Conservation (phyloP, 2,329 filamentous ascomycete species). For the Cercospora brassicicola region DNA sequence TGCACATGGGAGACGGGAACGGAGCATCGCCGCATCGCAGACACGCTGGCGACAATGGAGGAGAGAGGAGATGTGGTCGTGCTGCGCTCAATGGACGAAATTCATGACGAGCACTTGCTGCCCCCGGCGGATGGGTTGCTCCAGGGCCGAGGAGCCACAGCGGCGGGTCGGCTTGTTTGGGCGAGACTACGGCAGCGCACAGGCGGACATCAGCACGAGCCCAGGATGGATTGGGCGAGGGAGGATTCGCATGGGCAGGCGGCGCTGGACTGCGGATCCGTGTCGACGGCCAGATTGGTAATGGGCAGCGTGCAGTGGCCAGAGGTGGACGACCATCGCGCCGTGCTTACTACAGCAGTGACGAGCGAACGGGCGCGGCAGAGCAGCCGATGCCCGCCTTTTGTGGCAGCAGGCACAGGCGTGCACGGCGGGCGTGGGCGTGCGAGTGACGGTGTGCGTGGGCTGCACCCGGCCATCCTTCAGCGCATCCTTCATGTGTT, state of each 20-base stretch:
- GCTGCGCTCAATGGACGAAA: neutral
- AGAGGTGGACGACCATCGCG: neutral
- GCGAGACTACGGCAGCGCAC: neutral
- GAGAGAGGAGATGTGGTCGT: neutral
- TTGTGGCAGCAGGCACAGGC: neutral
- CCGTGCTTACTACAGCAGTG: conserved; percentile 1
- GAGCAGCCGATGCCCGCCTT: neutral
- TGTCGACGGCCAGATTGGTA: neutral
- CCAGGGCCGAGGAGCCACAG: neutral
- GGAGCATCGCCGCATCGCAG: conserved; percentile 36
- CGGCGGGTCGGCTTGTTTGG: neutral
- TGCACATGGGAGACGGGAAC: conserved; percentile 20
- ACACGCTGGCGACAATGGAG: neutral
- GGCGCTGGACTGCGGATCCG: neutral
- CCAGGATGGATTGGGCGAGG: neutral
- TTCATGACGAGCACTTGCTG: conserved; percentile 1
- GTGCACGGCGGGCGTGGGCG: neutral
- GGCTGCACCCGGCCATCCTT: neutral
- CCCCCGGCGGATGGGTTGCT: neutral
- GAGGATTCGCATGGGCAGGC: neutral
- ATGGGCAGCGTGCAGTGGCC: neutral
- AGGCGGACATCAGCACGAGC: neutral
- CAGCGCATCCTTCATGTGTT: neutral
- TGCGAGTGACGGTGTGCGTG: neutral
- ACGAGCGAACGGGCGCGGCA: neutral